Conservation (phyloP, 2,329 filamentous ascomycete genomes). For the Corynespora cassiicola region DNA sequence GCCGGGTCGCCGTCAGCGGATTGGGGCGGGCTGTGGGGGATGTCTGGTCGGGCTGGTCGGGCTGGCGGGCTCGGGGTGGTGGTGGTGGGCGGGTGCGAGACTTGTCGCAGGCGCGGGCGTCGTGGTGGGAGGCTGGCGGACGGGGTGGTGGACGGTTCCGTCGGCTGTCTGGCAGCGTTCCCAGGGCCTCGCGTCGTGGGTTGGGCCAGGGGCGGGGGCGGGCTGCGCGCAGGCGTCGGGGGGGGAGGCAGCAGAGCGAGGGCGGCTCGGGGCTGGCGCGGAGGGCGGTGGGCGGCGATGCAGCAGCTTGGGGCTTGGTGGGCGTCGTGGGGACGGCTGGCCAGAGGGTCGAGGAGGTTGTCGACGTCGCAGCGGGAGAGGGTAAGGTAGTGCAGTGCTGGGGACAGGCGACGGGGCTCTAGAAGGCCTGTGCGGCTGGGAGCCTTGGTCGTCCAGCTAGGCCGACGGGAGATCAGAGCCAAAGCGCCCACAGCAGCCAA, state of each 20-base stretch:
- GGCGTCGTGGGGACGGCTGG: constrained; percentile 1
- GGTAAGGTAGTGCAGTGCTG: constrained; percentile 2
- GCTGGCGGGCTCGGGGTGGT: constrained; percentile 10
- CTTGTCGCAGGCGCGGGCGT: constrained; percentile 3
- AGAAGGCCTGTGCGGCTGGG: constrained; percentile 7
- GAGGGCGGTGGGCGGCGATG: constrained; percentile 2
- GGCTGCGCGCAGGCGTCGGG: not conserved
- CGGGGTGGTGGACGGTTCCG: constrained; percentile 19
- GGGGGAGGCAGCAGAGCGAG: constrained; percentile 11
- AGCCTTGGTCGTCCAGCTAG: constrained; percentile 12
- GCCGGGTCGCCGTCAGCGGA: constrained; percentile 20
- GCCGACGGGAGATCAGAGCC: constrained; percentile 15
- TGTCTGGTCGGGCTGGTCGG: constrained; percentile 28
- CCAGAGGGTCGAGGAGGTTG: constrained; percentile 9
- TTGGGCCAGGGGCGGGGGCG: constrained; percentile 5
- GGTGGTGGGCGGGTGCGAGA: constrained; percentile 5
- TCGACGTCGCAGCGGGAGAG: constrained; percentile 15
- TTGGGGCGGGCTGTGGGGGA: constrained; percentile 18
- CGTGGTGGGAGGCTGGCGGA: too few species aligned
- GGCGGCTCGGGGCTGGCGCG: constrained; percentile 7
- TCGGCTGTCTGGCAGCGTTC: constrained; percentile 25
- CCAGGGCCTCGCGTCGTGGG: constrained; percentile 6
- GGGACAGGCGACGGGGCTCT: too few species aligned
- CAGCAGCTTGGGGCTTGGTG: not conserved
- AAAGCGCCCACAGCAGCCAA: constrained; percentile 3